Conservation (phyloP, 1,284 basidiomycete genomes). For the Puccinia polysora region DNA sequence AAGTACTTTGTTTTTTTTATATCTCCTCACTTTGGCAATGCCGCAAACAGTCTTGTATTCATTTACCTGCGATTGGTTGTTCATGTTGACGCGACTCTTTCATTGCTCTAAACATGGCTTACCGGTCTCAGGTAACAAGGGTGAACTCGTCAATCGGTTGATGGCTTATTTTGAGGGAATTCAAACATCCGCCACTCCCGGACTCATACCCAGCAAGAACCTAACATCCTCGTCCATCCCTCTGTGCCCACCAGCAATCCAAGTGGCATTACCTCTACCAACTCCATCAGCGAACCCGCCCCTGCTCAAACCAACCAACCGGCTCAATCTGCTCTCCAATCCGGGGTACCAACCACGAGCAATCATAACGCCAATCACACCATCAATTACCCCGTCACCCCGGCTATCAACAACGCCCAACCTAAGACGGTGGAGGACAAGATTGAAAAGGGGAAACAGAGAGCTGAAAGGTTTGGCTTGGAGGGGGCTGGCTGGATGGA, state of each 20-base stretch:
- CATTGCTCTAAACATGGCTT: conserved; percentile 28
- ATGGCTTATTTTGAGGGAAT: background rate
- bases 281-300: background rate
- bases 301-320: background rate
- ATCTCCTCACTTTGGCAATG: too few species aligned
- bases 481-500: too few species aligned
- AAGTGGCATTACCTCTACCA: background rate
- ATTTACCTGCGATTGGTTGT: background rate
- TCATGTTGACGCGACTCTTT: background rate
- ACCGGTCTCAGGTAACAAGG: conserved; percentile 32
- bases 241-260: too few species aligned
- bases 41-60: too few species aligned
- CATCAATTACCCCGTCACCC: too few species aligned
- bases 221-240: conserved; percentile 3
- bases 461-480: conserved; percentile 35
- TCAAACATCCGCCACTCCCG: conserved; percentile 1
- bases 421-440: background rate
- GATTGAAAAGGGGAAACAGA: conserved; percentile 31
- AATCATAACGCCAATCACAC: background rate
- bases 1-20: conserved; percentile 7
- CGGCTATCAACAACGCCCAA: too few species aligned
- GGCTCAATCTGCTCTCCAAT: conserved; percentile 2
- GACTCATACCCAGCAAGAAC: background rate
- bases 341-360: background rate
- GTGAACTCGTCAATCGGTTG: conserved; percentile 31